These are phyloP conservation scores for Hypoxylon rickii DNA, from an alignment of 495 filamentous ascomycete genomes.

Conservation along the genomic window DNA sequence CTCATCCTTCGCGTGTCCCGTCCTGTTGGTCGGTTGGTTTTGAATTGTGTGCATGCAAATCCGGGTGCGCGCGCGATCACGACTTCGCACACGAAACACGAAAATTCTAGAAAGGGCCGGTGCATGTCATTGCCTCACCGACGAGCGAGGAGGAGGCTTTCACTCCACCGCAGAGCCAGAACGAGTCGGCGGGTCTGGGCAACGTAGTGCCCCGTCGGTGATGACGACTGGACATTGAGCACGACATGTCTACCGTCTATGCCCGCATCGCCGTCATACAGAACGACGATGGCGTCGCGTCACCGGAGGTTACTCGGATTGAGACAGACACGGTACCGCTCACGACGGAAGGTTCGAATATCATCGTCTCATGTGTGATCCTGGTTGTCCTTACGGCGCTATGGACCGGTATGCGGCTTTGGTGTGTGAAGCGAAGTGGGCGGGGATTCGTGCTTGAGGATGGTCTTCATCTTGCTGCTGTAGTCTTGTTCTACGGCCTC, in stretches of 20 bases:
- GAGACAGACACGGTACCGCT: conserved; percentile 23
- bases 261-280: conserved; percentile 8
- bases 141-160: conserved; percentile 12
- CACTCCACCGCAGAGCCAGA: not conserved
- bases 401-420: conserved; percentile 30
- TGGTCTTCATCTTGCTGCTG: conserved; percentile 20
- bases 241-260: conserved; percentile 25
- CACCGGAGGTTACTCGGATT: conserved; percentile 2
- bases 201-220: conserved; percentile 7
- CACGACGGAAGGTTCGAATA: conserved; percentile 14
- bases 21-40: not conserved
- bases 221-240: not conserved
- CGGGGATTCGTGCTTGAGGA: conserved; percentile 25
- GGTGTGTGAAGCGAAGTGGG: conserved; percentile 19
- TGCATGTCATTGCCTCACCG: conserved; percentile 13
- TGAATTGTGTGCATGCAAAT: not conserved
- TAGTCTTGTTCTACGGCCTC: conserved; percentile 24
- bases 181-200: not conserved
- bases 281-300: conserved; percentile 8
- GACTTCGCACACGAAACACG: not conserved
- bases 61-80: not conserved
- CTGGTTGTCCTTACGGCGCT: conserved; percentile 19
- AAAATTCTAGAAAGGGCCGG: not conserved
- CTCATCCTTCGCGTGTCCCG: not conserved
- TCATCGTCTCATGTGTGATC: conserved; percentile 17